Base-by-base conservation (phyloP, 2,329 filamentous ascomycete species). In the Exophiala phaeomuriformis region DNA sequence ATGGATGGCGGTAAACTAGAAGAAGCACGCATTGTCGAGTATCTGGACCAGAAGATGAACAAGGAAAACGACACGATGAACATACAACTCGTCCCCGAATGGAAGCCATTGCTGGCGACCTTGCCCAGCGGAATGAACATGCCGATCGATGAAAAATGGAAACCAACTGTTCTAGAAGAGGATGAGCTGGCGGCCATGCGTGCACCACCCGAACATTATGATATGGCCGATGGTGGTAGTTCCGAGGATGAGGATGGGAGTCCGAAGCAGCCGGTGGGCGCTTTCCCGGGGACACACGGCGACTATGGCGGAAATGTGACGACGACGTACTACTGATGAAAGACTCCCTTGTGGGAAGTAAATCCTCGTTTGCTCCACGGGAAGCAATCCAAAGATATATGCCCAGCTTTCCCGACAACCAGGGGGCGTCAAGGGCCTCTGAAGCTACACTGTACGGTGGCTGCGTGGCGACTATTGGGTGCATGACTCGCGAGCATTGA, bases 51-150 rank as follows among this genome's bases (percentile, higher is more conserved):
- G 36, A 96, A 95, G 68, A 96, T 93, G 91, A 82, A 81, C 57
- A 93, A 90, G 72, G 82, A 90, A 70, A 98, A 98, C 66, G 89
- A 96, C 69, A 95, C 88, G 83, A 84, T 95, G 64, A 88, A 90
- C 56, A 85, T 89, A 0, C 89, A 95, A 67, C 52, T 75, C 1
- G 79, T 97, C 32, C 89, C 90, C 0, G 77, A 86, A 0, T 78
- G 80, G 3, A 84, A 83, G 9, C 80, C 86, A 0, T 72, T 96
- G 6, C 71, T 95, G 3, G 79, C 86, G 4, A 84, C 82, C 56
- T 86, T 97, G 73, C 91, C 93, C 0, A 91, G 87, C 1, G 91
- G 91, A 1, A 81, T 91, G 58, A 90, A 96, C 64, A 89, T 95
- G 49, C 86, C 94, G 60, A 50, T 61, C n/a, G 52, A 56, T 6